Evolutionary conservation across 2,329 filamentous ascomycete species (phyloP).

Genomic region (Aureobasidium sp.): DNA sequence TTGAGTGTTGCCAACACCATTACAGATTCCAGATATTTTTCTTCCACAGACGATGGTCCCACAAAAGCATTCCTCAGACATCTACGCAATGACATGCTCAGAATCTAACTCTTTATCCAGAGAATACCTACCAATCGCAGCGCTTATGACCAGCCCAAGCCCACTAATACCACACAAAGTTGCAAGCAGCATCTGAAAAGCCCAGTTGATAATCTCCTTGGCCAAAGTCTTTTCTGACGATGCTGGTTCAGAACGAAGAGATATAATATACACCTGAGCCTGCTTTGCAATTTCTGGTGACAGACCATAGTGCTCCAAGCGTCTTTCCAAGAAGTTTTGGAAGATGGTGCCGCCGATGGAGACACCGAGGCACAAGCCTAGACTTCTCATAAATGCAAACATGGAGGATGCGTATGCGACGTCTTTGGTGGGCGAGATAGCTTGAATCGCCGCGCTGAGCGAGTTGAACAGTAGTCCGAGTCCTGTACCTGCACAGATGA

Average conservation of each 20-base stretch:
- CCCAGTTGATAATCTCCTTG: constrained; percentile 15
- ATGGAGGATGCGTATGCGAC: constrained; percentile 31
- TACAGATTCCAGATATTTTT: too few relatives aligned
- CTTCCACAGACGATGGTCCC: too few relatives aligned
- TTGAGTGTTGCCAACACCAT: too few relatives aligned
- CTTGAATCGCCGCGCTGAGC: constrained; percentile 37
- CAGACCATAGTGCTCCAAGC: constrained; percentile 11
- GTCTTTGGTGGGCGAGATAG: constrained; percentile 29
- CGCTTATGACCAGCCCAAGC: constrained; percentile 16
- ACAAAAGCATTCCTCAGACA: too few relatives aligned
- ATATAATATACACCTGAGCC: constrained; percentile 17
- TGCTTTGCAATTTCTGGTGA: constrained; percentile 15
- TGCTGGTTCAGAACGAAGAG: constrained; percentile 15
- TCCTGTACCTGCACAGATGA: constrained; percentile 34
- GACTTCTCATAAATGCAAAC: constrained; percentile 39
- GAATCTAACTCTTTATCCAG: constrained; percentile 9
- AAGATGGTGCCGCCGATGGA: constrained; percentile 37
- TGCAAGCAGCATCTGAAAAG: constrained; percentile 19
- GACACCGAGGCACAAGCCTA: constrained; percentile 41
- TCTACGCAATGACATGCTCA: background rate
- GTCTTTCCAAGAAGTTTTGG: constrained; percentile 21
- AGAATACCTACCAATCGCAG: constrained; percentile 9
- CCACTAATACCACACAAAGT: constrained; percentile 18
- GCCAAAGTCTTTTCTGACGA: background rate
- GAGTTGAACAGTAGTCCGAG: constrained; percentile 34